These are phyloP conservation scores for Capillidium rhysosporum DNA, from an alignment of 371 early-diverging fungal species.

Conservation along the genomic window DNA sequence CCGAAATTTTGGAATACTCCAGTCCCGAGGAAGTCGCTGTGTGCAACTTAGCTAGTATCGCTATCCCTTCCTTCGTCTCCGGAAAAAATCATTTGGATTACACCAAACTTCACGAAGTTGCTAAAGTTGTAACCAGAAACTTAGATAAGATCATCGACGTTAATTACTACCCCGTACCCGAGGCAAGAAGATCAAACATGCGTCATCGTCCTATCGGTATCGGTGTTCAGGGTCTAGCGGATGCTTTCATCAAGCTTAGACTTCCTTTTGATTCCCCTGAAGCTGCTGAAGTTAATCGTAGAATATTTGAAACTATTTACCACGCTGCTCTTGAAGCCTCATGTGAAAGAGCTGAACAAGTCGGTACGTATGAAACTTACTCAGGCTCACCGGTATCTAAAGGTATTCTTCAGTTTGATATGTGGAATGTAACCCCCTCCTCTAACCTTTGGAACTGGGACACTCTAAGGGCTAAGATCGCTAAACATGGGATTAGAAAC, in stretches of 20 bases:
- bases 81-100: slow-evolving; percentile 45
- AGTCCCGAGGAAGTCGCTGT: slow-evolving; percentile 95
- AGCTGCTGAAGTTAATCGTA: slow-evolving; percentile 70
- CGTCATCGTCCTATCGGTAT: slow-evolving; percentile 96
- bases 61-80: slow-evolving; percentile 80
- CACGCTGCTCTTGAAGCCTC: slow-evolving; percentile 93
- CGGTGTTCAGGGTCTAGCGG: slow-evolving; percentile 97
- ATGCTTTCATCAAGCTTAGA: slow-evolving; percentile 91
- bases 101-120: slow-evolving; percentile 44
- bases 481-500: slow-evolving; percentile 86
- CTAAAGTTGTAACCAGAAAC: slow-evolving; percentile 78
- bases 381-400: slow-evolving; percentile 78
- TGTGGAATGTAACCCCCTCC: slow-evolving; percentile 70
- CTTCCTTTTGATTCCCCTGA: slow-evolving; percentile 90
- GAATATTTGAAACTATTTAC: slow-evolving; percentile 97
- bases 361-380: slow-evolving; percentile 84
- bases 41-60: slow-evolving; percentile 96
- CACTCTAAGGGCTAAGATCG: slow-evolving; percentile 57
- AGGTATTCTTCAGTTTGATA: slow-evolving; percentile 91
- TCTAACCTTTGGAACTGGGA: slow-evolving; percentile 87
- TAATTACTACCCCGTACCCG: slow-evolving; percentile 91
- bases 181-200: slow-evolving; percentile 77
- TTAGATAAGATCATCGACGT: slow-evolving; percentile 95
- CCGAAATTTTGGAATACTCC: slow-evolving; percentile 95
- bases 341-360: slow-evolving; percentile 66